Evolutionary conservation across 2,329 filamentous ascomycete species (phyloP), one percentile per base, ranked within the genome.

Genomic region (Lecanicillium sp.): DNA sequence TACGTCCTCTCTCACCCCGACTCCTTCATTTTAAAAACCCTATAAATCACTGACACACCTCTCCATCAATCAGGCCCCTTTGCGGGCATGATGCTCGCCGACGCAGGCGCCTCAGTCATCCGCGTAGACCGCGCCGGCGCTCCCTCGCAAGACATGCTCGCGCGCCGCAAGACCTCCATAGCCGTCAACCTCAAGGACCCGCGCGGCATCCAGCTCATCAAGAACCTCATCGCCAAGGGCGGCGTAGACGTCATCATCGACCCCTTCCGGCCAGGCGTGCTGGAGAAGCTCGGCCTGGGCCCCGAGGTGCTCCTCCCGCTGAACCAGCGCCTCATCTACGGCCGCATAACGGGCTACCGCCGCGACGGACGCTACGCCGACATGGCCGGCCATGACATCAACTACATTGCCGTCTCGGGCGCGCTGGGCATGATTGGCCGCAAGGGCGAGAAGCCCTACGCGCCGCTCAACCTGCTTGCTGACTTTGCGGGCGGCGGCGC

Each of bases 381-480:
- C 52, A 95, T 95, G 89, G 88, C 89, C 0, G 89, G 89, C 32
- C 89, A 95, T 56, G 89, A 95, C 57, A 95, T 95, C 59, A 95
- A 96, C 56, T 96, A 96, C 61, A 81, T 96, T 30, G 86, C 89
- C 35, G 85, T 95, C 0, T 84, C 83, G 0, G 90, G 90, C 1
- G 81, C 84, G 1, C 63, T 96, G 19, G 72, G 73, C 1, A 68
- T 95, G 61, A 73, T 96, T 3, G 90, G 90, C 1, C 69, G 83
- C 1, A 65, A 67, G 19, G 73, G 70, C 13, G 75, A 81, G 53
- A 79, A 76, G 47, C 90, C 90, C 1, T 80, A 83, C 44, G 73
- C 89, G 14, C 92, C 92, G 0, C 77, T 69, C 5, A 96, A 96
- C 53, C 71, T 96, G 14, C 64, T 96, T 1, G 90, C 79, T 0